Conservation (phyloP, 345 rosid species). For the Anacardium occidentale region DNA sequence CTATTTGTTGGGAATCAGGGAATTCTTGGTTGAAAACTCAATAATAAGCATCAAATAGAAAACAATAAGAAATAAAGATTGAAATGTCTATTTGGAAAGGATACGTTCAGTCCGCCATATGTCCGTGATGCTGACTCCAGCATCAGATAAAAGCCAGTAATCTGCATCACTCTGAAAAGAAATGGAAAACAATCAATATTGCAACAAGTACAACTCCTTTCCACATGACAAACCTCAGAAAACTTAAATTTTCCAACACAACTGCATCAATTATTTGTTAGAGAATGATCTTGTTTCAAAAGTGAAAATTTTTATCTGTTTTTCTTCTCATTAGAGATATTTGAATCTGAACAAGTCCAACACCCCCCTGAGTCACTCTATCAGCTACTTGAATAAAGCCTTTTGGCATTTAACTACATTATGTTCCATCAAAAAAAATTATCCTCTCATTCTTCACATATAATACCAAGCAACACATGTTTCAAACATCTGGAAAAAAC, state of each 20-base stretch:
- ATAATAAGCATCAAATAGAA: background rate
- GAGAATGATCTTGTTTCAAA: background rate
- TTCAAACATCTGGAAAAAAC: background rate
- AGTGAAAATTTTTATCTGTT: background rate
- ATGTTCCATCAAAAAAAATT: too few species aligned
- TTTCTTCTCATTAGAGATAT: background rate
- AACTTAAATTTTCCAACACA: background rate
- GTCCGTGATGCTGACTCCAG: conserved; percentile 86
- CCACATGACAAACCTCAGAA: background rate
- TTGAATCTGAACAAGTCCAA: background rate
- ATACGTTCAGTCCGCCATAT: conserved; percentile 85
- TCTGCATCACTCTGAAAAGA: conserved; percentile 71
- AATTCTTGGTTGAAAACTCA: conserved; percentile 10
- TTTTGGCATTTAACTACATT: background rate
- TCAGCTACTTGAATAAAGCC: background rate
- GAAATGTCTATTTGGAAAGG: conserved; percentile 31
- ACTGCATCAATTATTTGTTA: background rate
- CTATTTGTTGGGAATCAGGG: conserved; percentile 40
- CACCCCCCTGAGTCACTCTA: background rate
- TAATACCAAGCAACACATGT: background rate
- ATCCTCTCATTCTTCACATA: background rate
- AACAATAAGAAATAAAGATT: background rate
- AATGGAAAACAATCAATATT: conserved; percentile 15
- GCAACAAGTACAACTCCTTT: conserved; percentile 1
- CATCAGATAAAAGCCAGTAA: conserved; percentile 93